Percentiles rank a stretch among this genome's conserved stretches.
Evolutionary conservation across 805 yeast genomes (phyloP).

Genomic region (Candida insectorum): DNA sequence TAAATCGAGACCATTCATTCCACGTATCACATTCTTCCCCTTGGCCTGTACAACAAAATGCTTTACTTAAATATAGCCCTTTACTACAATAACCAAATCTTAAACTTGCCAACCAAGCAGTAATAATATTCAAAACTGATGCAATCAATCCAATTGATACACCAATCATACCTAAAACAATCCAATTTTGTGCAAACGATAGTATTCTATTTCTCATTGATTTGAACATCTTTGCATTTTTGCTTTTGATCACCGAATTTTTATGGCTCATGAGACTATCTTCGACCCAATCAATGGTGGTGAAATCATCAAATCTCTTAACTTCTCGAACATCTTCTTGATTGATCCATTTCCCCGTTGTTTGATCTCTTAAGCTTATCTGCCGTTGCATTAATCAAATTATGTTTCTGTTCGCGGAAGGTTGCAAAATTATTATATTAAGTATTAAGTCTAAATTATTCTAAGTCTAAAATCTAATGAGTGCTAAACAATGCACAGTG

Average conservation of each 20-base stretch:
- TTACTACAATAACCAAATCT: slow-evolving; percentile 74
- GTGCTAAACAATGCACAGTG: too few species aligned
- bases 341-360: slow-evolving; percentile 36
- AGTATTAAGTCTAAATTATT: too few species aligned
- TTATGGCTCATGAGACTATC: slow-evolving; percentile 53
- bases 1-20: slow-evolving; percentile 57
- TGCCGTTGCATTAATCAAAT: too few species aligned
- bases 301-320: slow-evolving; percentile 55
- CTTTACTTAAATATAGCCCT: slow-evolving; percentile 65
- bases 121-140: slow-evolving; percentile 72
- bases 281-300: slow-evolving; percentile 69
- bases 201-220: slow-evolving; percentile 24
- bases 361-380: slow-evolving; percentile 22
- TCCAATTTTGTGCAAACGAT: slow-evolving; percentile 56
- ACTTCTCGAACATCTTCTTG: slow-evolving; percentile 36
- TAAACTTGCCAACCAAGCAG: slow-evolving; percentile 81
- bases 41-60: slow-evolving; percentile 81
- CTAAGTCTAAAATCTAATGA: too few species aligned
- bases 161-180: slow-evolving; percentile 75
- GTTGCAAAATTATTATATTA: too few species aligned
- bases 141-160: slow-evolving; percentile 78
- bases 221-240: slow-evolving; percentile 7
- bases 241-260: slow-evolving; percentile 21
- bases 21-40: slow-evolving; percentile 59
- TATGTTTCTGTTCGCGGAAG: too few species aligned